Evolutionary conservation across 371 early-diverging fungal species (phyloP), one percentile per base, ranked within the genome.

Genomic region (Rhizopus stolonifer): DNA sequence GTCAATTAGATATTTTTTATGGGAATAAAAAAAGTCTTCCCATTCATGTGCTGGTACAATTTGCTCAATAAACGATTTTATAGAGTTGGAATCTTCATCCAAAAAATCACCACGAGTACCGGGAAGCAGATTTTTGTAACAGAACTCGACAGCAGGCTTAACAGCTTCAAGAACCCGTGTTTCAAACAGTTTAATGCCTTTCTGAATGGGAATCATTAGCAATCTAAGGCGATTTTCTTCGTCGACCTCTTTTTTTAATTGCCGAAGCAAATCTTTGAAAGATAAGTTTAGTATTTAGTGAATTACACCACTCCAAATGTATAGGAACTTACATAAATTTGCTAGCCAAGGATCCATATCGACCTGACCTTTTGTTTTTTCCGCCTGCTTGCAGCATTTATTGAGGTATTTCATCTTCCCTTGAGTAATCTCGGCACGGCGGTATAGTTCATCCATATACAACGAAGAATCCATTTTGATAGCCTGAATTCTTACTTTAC

Each of bases 261-360:
- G 70, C 11, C 71, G 60, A 5, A 74, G 54, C 1, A 74, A 71
- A 49, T 64, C 74, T 74, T 42, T n/a, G 10, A 50, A 45, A n/a
- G 47, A 50, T 36, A 52, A 38, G 33, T 34, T 33, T 18, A 53
- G 17, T 46, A 45, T 8, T 29, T 15, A 34, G 47, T 54, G n/a
- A 15, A 19, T 19, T n/a, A n/a, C n/a, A n/a, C n/a, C n/a, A n/a
- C n/a, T n/a, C n/a, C 8, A n/a, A 31, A 10, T n/a, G 22, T 15
- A 10, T n/a, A 31, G 25, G 17, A 11, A 14, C 63, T 69, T 70
- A 70, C 74, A 56, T 18, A 70, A 48, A 44, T 74, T 74, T 0
- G 69, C 67, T 13, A 70, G 23, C 74, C 70, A 70, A 13, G 74
- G 74, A 56, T 74, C 74, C 58, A 55, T 70, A 38, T 62, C 69